Conservation (phyloP, 306 rosid genomes). For the Rosa multiflora region DNA sequence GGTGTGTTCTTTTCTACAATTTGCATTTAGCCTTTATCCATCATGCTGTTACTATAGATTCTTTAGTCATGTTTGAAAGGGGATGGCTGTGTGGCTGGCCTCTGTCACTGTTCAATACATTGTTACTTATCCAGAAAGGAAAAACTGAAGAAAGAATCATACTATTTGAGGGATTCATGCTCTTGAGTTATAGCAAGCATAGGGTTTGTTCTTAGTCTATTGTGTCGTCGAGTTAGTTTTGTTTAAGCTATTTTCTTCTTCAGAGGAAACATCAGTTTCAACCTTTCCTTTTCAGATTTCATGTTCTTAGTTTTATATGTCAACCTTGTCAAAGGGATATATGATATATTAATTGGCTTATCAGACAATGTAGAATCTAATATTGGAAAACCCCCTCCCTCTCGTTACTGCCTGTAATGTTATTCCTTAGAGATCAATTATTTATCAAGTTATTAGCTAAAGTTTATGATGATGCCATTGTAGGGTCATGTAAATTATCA, state of each 20-base stretch:
- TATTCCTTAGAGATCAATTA: neutral
- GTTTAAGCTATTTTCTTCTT: neutral
- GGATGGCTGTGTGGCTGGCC: conserved; percentile 2
- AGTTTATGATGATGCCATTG: conserved; percentile 39
- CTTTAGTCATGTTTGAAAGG: neutral
- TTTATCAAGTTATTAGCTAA: conserved; percentile 13
- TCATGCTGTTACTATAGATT: neutral
- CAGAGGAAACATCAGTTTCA: neutral
- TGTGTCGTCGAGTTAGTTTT: neutral
- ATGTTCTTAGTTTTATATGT: neutral
- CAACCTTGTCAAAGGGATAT: neutral
- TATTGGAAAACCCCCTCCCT: neutral
- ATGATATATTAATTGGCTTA: neutral
- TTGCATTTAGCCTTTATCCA: neutral
- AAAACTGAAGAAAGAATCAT: neutral
- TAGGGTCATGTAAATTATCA: conserved; percentile 58
- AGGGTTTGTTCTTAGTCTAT: neutral
- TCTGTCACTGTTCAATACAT: neutral
- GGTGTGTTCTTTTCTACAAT: conserved; percentile 47
- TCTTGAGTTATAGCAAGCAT: neutral
- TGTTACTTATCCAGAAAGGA: neutral
- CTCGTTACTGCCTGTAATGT: neutral
- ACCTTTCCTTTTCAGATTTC: no score
- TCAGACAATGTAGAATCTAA: neutral
- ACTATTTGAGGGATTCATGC: neutral